phyloP scores from a whole-genome alignment of 2,329 filamentous ascomycete species.

The Scedosporium dehoogii region DNA sequence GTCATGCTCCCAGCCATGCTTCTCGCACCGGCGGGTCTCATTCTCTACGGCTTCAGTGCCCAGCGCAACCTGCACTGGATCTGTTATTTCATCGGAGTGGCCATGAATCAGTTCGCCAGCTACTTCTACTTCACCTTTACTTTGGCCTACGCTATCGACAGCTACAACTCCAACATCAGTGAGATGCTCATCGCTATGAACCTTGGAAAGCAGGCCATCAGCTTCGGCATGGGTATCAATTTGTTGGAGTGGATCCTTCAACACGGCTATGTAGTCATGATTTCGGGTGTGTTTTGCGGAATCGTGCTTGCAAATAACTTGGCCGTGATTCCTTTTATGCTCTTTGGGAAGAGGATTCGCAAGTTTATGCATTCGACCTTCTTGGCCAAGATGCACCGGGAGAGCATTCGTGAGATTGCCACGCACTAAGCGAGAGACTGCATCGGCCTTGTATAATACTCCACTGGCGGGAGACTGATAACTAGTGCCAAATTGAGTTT shows the following conservation, averaged over 20 bases:
- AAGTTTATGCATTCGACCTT: constrained; percentile 32
- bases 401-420: constrained; percentile 21
- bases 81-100: constrained; percentile 37
- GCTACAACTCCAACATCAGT: constrained; percentile 46
- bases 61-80: constrained; percentile 31
- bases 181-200: constrained; percentile 55
- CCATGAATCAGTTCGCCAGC: constrained; percentile 35
- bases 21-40: constrained; percentile 28
- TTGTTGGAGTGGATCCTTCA: constrained; percentile 39
- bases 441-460: no score
- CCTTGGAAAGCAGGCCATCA: constrained; percentile 45
- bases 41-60: constrained; percentile 30
- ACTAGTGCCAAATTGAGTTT: no score
- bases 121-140: constrained; percentile 50
- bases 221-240: constrained; percentile 40
- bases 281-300: constrained; percentile 36
- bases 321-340: constrained; percentile 36
- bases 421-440: constrained; percentile 8
- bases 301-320: constrained; percentile 41
- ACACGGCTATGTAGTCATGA: constrained; percentile 40
- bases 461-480: no score
- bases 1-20: constrained; percentile 26
- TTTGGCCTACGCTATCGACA: constrained; percentile 51
- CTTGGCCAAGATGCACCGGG: constrained; percentile 34
- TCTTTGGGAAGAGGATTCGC: constrained; percentile 39